Base-by-base conservation (phyloP, 2,329 filamentous ascomycete genomes). In the Onygenales sp. region DNA sequence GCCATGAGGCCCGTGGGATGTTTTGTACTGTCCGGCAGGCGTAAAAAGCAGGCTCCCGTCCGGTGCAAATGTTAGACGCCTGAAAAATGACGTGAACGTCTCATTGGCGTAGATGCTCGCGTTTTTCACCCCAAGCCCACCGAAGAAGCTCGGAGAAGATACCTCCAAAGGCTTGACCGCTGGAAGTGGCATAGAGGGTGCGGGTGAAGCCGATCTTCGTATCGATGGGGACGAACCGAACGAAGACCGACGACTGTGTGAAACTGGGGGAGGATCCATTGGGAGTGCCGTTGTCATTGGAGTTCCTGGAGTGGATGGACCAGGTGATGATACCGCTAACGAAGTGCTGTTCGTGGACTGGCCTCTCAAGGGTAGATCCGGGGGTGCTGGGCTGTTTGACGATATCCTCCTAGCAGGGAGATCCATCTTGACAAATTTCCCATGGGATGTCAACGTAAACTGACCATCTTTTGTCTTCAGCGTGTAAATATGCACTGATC, bases 401-500 rank as follows among this genome's bases (percentile, higher is more conserved):
- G 91, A 92, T 59, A 96, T 89, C 45, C 92, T 83, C 58, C 92
- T 84, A 41, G 88, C 84, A 33, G 93, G 94, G n/a, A 98, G 76
- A 69, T 98, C 93, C 77, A 94, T 92, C 73, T 87, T 93, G 46
- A 89, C 85, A 58, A 97, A 79, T 68, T 91, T 91, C 56, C 87
- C 82, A 66, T 86, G 84, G 17, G 89, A 84, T 53, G 78, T 80
- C 50, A 98, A 77, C 0, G 89, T 90, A 66, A 95, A 95, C 61
- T 95, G 89, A 33, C 93, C 93, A 63, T 98, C 93, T 66, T 97
- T 98, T 21, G 88, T 95, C 75, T 89, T 95, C 58, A 98, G 76
- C 0, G 87, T 92, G 74, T 98, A 98, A 60, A 98, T 93, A 70
- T 98, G 94, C 11, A 97, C 92, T 2, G 93, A 96, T 66, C 93